Conservation (phyloP, 257 asterid species). For the Voacanga thouarsii region DNA sequence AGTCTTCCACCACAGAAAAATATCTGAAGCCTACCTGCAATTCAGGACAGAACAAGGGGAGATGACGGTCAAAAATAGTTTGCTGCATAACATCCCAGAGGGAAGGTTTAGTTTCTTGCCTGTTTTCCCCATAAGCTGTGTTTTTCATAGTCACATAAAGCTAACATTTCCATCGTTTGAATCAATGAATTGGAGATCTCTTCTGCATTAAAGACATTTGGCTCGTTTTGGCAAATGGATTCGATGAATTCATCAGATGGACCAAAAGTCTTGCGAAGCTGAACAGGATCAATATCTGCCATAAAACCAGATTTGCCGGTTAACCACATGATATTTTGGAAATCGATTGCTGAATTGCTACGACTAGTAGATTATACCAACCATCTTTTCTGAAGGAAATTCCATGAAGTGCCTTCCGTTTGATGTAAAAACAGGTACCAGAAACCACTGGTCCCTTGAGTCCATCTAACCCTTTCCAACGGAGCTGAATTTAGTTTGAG, state of each 20-base stretch:
- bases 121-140: conserved; percentile 56
- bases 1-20: conserved; percentile 33
- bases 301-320: not conserved
- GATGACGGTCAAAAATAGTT: not conserved
- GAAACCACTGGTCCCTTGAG: conserved; percentile 46
- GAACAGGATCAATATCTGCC: conserved; percentile 35
- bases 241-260: conserved; percentile 49
- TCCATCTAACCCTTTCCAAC: conserved; percentile 54
- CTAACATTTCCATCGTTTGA: conserved; percentile 36
- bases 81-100: not conserved
- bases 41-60: not conserved
- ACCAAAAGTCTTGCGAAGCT: conserved; percentile 46
- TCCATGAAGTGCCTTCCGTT: conserved; percentile 46
- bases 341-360: not conserved
- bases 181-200: conserved; percentile 7
- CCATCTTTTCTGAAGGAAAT: not conserved
- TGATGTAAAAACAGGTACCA: conserved; percentile 62
- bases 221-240: conserved; percentile 27
- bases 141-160: conserved; percentile 47
- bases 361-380: not conserved
- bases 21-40: conserved; percentile 36
- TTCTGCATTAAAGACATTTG: not conserved
- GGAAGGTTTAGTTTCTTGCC: conserved; percentile 27
- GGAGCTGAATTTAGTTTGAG: conserved; percentile 31
- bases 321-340: not conserved